Evolutionary conservation across 306 rosid genomes (phyloP).

Genomic region (Rosa chinensis): DNA sequence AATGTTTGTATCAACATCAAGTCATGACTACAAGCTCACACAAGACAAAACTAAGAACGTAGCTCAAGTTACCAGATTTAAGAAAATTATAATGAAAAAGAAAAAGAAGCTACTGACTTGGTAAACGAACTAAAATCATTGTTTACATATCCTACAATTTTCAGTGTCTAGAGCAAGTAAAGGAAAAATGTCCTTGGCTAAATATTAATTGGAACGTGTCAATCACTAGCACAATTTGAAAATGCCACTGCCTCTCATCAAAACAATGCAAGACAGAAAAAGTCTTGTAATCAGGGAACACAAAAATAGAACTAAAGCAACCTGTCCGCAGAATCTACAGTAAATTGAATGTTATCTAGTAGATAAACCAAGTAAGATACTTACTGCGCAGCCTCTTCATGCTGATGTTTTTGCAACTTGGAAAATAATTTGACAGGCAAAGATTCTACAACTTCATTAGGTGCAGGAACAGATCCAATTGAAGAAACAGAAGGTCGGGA

Average conservation of each 20-base stretch:
- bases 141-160: not conserved
- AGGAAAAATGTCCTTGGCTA: not conserved
- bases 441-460: constrained; percentile 89
- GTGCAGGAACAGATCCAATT: constrained; percentile 97
- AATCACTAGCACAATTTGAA: not conserved
- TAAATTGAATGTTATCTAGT: constrained; percentile 9
- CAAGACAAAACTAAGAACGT: not conserved
- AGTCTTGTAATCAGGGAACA: not conserved
- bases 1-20: not conserved
- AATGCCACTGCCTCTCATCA: not conserved
- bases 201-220: not conserved
- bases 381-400: constrained; percentile 91
- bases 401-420: constrained; percentile 68
- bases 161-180: constrained; percentile 1
- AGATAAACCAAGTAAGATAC: constrained; percentile 30
- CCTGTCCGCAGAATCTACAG: not conserved
- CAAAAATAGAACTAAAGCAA: not conserved
- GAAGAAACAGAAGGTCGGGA: constrained; percentile 94
- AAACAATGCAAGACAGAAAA: not conserved
- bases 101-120: not conserved
- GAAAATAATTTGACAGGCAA: constrained; percentile 80
- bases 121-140: not conserved
- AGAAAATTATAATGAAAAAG: not conserved
- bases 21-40: not conserved
- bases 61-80: not conserved